Conservation (phyloP, 495 filamentous ascomycete species). For the Cercophora scortea region DNA sequence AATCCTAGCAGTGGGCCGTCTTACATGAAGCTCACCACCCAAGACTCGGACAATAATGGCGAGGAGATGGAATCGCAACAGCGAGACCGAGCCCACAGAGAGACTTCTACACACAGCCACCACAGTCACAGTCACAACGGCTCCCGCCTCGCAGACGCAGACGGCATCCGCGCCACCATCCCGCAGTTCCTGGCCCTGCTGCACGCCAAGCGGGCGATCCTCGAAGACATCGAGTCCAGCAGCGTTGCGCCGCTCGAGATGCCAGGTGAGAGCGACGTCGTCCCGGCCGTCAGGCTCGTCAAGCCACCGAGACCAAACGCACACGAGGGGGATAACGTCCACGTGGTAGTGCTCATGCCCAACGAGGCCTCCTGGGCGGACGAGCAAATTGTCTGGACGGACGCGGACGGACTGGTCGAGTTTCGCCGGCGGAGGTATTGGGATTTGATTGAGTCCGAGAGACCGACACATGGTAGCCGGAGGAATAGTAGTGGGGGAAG, state of each 20-base stretch:
- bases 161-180: conserved; percentile 17
- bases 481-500: background rate
- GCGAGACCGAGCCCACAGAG: background rate
- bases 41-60: background rate
- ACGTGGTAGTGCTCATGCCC: conserved; percentile 17
- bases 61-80: background rate
- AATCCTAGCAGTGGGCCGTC: conserved; percentile 9
- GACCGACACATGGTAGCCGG: background rate
- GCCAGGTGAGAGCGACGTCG: background rate
- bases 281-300: conserved; percentile 6
- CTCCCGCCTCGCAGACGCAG: conserved; percentile 5
- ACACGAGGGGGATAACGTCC: conserved; percentile 14
- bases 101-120: background rate
- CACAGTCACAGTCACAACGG: background rate
- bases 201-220: conserved; percentile 11
- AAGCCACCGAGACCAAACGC: conserved; percentile 6
- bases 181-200: conserved; percentile 21
- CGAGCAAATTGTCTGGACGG: conserved; percentile 18
- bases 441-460: conserved; percentile 11
- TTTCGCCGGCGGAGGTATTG: conserved; percentile 13
- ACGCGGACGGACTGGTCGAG: conserved; percentile 8
- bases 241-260: background rate
- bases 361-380: conserved; percentile 16
- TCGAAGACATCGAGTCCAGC: conserved; percentile 13
- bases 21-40: conserved; percentile 7